Conservation (phyloP, 2,329 filamentous ascomycete genomes). For the Monosporascus sp. region DNA sequence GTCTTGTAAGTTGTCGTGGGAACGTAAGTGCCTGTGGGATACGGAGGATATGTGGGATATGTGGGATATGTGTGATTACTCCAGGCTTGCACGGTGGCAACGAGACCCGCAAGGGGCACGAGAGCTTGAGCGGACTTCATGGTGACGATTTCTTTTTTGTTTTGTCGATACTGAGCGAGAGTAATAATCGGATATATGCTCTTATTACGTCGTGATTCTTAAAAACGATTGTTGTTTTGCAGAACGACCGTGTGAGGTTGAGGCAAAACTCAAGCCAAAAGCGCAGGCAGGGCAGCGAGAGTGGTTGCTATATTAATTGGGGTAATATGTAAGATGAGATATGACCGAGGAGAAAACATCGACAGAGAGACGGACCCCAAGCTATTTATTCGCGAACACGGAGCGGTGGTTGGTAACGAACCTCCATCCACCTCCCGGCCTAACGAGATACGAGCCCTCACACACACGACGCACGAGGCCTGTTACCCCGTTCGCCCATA, state of each 20-base stretch:
- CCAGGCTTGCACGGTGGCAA: slow-evolving; percentile 23
- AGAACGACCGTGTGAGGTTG: not conserved
- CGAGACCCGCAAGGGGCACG: slow-evolving; percentile 26
- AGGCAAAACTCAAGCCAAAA: not conserved
- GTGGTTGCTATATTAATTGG: not conserved
- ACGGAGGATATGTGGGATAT: not conserved
- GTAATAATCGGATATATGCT: slow-evolving; percentile 1
- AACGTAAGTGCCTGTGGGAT: not conserved
- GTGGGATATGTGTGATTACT: slow-evolving; percentile 14
- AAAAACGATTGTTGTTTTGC: not conserved
- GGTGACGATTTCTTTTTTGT: slow-evolving; percentile 15
- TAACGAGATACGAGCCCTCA: not conserved
- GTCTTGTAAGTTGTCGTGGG: slow-evolving; percentile 24
- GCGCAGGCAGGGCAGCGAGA: not conserved
- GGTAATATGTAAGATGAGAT: not conserved
- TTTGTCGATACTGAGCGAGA: slow-evolving; percentile 13
- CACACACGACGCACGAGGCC: not conserved
- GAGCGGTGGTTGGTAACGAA: not conserved
- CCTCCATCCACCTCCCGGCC: not conserved
- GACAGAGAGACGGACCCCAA: not conserved
- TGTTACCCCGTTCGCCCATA: not conserved
- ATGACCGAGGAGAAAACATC: not conserved
- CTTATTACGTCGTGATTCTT: not conserved
- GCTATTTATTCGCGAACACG: not conserved
- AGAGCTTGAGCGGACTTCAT: slow-evolving; percentile 33